A percentile compares a stretch with the other conserved stretches of the same genome.
Evolutionary conservation across 2,329 filamentous ascomycete genomes (phyloP).

Genomic region (Juglanconis juglandina): DNA sequence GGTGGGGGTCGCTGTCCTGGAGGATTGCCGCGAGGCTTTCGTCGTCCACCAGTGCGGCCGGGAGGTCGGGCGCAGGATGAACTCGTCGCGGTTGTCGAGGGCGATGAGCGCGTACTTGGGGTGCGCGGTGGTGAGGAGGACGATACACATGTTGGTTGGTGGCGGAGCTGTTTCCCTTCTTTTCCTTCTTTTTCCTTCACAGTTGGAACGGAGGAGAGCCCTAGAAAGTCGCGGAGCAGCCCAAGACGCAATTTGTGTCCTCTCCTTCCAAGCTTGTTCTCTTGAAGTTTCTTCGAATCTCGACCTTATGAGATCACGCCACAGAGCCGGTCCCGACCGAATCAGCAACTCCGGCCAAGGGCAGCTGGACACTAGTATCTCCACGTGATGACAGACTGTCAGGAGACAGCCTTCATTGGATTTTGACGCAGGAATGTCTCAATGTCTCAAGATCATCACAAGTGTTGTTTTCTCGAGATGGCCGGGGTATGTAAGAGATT

Average conservation of each 20-base stretch:
- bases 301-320: not conserved
- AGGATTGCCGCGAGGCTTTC: slow-evolving; percentile 23
- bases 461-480: not conserved
- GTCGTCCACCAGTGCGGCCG: slow-evolving; percentile 62
- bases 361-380: not conserved
- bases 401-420: not conserved
- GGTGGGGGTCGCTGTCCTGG: slow-evolving; percentile 16
- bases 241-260: not conserved
- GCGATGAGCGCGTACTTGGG: slow-evolving; percentile 72
- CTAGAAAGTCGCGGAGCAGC: not conserved
- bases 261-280: not conserved
- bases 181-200: not conserved
- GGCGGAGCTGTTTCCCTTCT: not conserved
- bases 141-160: slow-evolving; percentile 65
- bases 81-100: slow-evolving; percentile 76
- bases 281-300: not conserved
- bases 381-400: not conserved
- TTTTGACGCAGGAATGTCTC: not conserved
- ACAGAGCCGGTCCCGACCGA: not conserved
- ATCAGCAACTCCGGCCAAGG: not conserved
- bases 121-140: slow-evolving; percentile 70
- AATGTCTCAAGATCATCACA: not conserved
- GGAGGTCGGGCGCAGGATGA: slow-evolving; percentile 61
- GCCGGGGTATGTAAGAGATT: not conserved
- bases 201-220: not conserved